phyloP scores from a whole-genome alignment of 208 protist genomes.

The Leishmania tarentolae region DNA sequence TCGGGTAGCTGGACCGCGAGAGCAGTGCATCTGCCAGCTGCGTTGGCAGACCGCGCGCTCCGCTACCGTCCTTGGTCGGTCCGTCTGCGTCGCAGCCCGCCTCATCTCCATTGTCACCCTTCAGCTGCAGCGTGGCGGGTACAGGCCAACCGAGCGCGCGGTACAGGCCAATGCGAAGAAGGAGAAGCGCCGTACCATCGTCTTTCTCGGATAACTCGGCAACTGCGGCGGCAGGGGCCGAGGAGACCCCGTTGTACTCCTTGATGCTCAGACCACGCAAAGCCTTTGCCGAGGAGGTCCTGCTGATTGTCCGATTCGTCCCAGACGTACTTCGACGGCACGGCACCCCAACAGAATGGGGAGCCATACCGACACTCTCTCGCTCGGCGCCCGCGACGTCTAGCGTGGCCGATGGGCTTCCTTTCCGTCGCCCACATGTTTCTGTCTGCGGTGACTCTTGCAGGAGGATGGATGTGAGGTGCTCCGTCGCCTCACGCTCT shows the following conservation, averaged over 20 bases:
- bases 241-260: background rate
- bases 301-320: background rate
- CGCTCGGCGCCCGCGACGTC: background rate
- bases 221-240: background rate
- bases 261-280: background rate
- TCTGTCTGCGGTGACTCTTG: constrained; percentile 7
- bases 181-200: constrained; percentile 6
- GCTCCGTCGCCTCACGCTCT: constrained; percentile 26
- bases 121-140: constrained; percentile 11
- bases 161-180: constrained; percentile 31
- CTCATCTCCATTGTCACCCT: background rate
- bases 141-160: constrained; percentile 40
- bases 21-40: constrained; percentile 23
- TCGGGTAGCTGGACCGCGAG: constrained; percentile 18
- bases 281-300: background rate
- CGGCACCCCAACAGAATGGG: background rate
- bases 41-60: background rate
- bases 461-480: constrained; percentile 18
- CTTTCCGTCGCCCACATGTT: background rate
- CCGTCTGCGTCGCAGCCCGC: background rate
- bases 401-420: background rate
- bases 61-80: background rate
- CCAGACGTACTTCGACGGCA: background rate
- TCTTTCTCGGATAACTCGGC: background rate
- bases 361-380: background rate